phyloP scores from a whole-genome alignment of 1,139 yeast genomes.

The Zygosaccharomyces sapae region DNA sequence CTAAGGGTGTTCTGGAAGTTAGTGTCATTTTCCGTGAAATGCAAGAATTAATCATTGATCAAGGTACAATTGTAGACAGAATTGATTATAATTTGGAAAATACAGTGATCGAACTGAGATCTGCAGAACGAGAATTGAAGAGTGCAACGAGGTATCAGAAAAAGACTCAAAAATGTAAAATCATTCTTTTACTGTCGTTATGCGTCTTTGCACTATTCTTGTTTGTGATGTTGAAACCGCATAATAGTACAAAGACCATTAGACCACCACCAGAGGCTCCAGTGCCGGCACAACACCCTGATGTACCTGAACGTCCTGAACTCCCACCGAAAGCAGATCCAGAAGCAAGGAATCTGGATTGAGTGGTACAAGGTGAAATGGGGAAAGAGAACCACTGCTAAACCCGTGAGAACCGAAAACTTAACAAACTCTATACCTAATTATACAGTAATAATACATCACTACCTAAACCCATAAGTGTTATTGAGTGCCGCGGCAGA shows the following conservation, averaged over 20 bases:
- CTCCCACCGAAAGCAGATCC: slow-evolving; percentile 1
- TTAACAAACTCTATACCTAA: slow-evolving; percentile 4
- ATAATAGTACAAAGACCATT: slow-evolving; percentile 18
- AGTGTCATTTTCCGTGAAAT: slow-evolving; percentile 90
- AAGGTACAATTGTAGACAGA: slow-evolving; percentile 87
- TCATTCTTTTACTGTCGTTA: slow-evolving; percentile 67
- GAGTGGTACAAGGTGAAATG: background rate
- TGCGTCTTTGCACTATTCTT: slow-evolving; percentile 70
- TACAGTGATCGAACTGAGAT: slow-evolving; percentile 69
- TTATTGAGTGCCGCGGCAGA: slow-evolving; percentile 29
- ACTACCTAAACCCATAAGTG: slow-evolving; percentile 25
- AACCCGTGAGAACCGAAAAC: background rate
- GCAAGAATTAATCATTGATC: slow-evolving; percentile 89
- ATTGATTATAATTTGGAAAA: slow-evolving; percentile 86
- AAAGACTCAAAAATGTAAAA: slow-evolving; percentile 84
- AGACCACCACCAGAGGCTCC: slow-evolving; percentile 2
- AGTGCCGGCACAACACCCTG: background rate
- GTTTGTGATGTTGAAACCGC: slow-evolving; percentile 68
- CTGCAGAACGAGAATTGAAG: slow-evolving; percentile 71
- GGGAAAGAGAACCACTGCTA: background rate
- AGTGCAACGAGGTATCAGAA: slow-evolving; percentile 80
- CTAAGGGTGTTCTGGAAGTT: slow-evolving; percentile 90
- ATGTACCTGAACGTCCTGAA: slow-evolving; percentile 1
- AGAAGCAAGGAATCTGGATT: background rate
- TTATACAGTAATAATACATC: slow-evolving; percentile 3